A percentile compares a stretch with the other conserved stretches of the same genome.
Evolutionary conservation across 2,329 filamentous ascomycete species (phyloP).

Genomic region (Nemania sp.): DNA sequence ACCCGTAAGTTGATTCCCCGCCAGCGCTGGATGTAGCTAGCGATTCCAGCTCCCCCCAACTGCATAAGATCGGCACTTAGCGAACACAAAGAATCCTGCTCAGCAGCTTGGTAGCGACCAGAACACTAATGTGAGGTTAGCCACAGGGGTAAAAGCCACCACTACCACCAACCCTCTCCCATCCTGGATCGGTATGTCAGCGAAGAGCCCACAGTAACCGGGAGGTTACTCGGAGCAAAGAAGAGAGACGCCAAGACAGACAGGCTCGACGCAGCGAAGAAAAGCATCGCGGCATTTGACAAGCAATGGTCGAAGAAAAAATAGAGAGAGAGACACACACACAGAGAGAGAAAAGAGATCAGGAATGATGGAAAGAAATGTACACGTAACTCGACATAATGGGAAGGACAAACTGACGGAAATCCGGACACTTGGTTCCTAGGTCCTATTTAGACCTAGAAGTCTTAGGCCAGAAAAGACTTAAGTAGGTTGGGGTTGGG

Average conservation of each 20-base stretch:
- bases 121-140: neutral
- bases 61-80: conserved; percentile 7
- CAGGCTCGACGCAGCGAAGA: neutral
- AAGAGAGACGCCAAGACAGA: neutral
- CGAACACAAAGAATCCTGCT: neutral
- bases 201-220: conserved; percentile 8
- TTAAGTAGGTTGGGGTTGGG: neutral
- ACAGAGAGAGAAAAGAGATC: too few relatives aligned
- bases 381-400: neutral
- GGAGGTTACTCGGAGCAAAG: conserved; percentile 1
- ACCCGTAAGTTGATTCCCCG: conserved; percentile 13
- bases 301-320: neutral
- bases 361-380: neutral
- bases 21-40: neutral
- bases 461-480: neutral
- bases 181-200: conserved; percentile 11
- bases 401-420: conserved; percentile 10
- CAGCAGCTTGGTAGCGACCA: neutral
- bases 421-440: conserved; percentile 1
- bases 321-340: too few relatives aligned
- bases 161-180: neutral
- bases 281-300: conserved; percentile 4
- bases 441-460: neutral
- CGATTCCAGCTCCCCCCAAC: too few relatives aligned
- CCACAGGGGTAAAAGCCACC: conserved; percentile 1